Evolutionary conservation across 495 filamentous ascomycete species (phyloP).

Genomic region (Hypoxylon cercidicola): DNA sequence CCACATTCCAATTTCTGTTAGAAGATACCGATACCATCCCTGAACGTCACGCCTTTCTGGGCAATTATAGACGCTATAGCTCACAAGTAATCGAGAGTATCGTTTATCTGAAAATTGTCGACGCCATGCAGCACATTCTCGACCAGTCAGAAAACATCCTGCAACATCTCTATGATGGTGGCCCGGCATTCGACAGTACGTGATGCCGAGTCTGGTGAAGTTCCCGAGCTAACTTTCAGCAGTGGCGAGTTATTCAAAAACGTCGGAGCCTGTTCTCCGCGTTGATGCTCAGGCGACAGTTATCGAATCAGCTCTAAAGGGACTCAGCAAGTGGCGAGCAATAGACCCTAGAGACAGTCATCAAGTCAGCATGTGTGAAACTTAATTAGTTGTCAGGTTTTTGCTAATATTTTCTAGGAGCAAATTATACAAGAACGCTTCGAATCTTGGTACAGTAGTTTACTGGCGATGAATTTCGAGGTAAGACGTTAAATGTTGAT

Average conservation of each 20-base stretch:
- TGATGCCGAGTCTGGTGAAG: conserved; percentile 7
- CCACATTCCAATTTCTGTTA: conserved; percentile 80
- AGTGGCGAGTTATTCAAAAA: conserved; percentile 83
- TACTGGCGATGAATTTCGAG: conserved; percentile 81
- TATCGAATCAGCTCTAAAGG: conserved; percentile 90
- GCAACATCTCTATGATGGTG: conserved; percentile 76
- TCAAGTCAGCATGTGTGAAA: conserved; percentile 53
- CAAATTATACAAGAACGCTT: conserved; percentile 74
- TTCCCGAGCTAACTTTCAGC: conserved; percentile 45
- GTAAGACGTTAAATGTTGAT: conserved; percentile 48
- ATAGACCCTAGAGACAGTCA: conserved; percentile 44
- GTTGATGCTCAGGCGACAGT: conserved; percentile 91
- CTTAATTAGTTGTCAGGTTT: background rate
- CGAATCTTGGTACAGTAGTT: conserved; percentile 80
- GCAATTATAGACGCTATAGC: conserved; percentile 94
- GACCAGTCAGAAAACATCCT: conserved; percentile 77
- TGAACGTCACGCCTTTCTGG: conserved; percentile 95
- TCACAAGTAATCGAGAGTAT: conserved; percentile 84
- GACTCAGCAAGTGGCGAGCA: conserved; percentile 83
- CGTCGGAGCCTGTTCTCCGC: conserved; percentile 76
- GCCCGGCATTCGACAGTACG: conserved; percentile 75
- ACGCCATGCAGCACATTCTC: conserved; percentile 88
- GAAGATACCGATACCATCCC: conserved; percentile 96
- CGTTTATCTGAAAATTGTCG: conserved; percentile 78
- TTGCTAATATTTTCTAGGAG: conserved; percentile 55